Conservation (phyloP, 805 yeast species). For the Starmerella riodocensis region DNA sequence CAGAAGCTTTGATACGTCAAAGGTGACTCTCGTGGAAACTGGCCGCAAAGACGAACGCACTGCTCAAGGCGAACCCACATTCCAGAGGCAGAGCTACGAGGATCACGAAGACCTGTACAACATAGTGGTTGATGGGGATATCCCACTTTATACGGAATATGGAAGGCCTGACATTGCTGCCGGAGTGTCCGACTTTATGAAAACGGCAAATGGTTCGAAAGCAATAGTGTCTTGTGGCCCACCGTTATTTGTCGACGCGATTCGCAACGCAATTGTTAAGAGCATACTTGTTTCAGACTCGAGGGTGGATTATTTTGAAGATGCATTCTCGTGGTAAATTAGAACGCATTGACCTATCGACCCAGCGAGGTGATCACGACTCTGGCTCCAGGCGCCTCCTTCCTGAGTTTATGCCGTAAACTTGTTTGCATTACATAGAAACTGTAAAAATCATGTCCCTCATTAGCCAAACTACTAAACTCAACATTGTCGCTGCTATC, state of each 20-base stretch:
- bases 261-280: constrained; percentile 33
- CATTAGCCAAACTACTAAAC: no score
- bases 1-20: neutral
- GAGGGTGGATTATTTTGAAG: constrained; percentile 28
- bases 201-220: constrained; percentile 28
- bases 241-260: constrained; percentile 40
- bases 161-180: constrained; percentile 20
- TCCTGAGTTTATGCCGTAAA: no score
- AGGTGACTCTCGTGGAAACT: neutral
- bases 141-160: constrained; percentile 7
- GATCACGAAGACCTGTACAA: constrained; percentile 5
- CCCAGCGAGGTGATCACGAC: no score
- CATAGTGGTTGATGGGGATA: constrained; percentile 6
- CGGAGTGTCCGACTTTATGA: constrained; percentile 16
- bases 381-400: no score
- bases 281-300: constrained; percentile 20
- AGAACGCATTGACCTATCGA: neutral
- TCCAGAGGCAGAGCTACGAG: neutral
- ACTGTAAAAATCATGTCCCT: no score
- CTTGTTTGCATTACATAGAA: no score
- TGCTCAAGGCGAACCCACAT: neutral
- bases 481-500: no score
- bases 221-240: constrained; percentile 52
- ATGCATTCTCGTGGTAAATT: constrained; percentile 27
- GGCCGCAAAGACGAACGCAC: neutral